A percentile compares a stretch with the other conserved stretches of the same genome.
These are phyloP conservation scores for Quillaja saponaria DNA, from an alignment of 306 rosid genomes.

Conservation along the genomic window DNA sequence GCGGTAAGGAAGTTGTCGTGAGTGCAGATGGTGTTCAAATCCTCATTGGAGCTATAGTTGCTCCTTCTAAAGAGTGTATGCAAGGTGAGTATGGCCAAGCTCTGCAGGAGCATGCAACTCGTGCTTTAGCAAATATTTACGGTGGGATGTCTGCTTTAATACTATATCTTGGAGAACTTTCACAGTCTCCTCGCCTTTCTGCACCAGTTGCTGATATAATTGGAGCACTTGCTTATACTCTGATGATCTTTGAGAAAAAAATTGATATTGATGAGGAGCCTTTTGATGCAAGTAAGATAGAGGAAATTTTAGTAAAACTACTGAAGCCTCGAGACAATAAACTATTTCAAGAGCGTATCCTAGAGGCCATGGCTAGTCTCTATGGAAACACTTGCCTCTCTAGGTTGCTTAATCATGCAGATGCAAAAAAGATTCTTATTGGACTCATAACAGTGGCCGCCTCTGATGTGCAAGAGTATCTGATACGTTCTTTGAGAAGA, in stretches of 20 bases:
- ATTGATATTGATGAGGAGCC: conserved; percentile 48
- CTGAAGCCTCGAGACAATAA: conserved; percentile 77
- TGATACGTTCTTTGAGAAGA: conserved; percentile 72
- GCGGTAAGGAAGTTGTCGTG: conserved; percentile 75
- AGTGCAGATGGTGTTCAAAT: conserved; percentile 69
- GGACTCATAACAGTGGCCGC: conserved; percentile 90
- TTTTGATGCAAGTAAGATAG: conserved; percentile 67
- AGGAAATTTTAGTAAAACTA: conserved; percentile 75
- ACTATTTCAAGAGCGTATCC: conserved; percentile 85
- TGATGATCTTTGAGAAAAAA: conserved; percentile 77
- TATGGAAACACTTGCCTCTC: conserved; percentile 82
- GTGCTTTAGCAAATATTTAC: conserved; percentile 81
- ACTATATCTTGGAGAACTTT: conserved; percentile 87
- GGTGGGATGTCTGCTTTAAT: conserved; percentile 91
- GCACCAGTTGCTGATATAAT: conserved; percentile 88
- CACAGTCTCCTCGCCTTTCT: conserved; percentile 70
- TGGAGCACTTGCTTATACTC: conserved; percentile 92
- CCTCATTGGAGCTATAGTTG: conserved; percentile 92
- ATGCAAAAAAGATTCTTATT: conserved; percentile 80
- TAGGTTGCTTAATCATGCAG: conserved; percentile 66
- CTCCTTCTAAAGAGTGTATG: conserved; percentile 97
- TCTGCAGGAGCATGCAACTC: conserved; percentile 79
- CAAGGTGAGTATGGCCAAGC: conserved; percentile 74
- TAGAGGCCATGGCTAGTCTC: conserved; percentile 96
- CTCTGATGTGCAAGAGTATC: conserved; percentile 73